Percentiles rank a stretch among this genome's conserved stretches.
phyloP scores from a whole-genome alignment of 495 filamentous ascomycete genomes.

The Penicillium cosmopolitanum region DNA sequence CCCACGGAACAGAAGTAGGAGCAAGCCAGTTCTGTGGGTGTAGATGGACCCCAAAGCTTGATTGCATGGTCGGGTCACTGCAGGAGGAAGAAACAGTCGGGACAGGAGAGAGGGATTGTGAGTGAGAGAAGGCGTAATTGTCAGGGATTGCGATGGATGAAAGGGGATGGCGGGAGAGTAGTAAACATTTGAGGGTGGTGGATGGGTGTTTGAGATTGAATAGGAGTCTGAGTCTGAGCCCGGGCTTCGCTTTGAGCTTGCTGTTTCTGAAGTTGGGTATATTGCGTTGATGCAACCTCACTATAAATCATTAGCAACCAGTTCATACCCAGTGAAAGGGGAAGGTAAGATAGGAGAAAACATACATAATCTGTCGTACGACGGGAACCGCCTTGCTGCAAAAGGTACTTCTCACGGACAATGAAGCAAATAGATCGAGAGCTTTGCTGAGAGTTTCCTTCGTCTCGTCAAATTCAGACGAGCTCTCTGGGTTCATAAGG shows the following conservation, averaged over 20 bases:
- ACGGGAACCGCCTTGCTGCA: conserved; percentile 48
- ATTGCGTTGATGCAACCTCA: conserved; percentile 30
- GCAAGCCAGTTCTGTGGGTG: conserved; percentile 44
- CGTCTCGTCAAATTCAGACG: conserved; percentile 37
- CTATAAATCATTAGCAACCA: conserved; percentile 11
- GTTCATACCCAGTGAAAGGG: neutral
- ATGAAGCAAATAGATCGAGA: conserved; percentile 42
- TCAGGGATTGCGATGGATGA: conserved; percentile 23
- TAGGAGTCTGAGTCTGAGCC: neutral
- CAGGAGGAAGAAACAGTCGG: conserved; percentile 29
- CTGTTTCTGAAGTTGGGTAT: conserved; percentile 22
- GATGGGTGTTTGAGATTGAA: neutral
- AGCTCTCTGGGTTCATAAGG: conserved; percentile 37
- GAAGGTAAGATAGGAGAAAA: neutral
- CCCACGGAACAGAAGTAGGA: conserved; percentile 41
- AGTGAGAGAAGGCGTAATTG: conserved; percentile 22
- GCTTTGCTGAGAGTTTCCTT: conserved; percentile 36
- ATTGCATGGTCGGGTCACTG: conserved; percentile 29
- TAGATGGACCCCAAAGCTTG: conserved; percentile 31
- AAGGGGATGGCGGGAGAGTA: conserved; percentile 11
- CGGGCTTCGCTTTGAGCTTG: conserved; percentile 11
- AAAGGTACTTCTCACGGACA: conserved; percentile 44
- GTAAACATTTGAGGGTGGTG: conserved; percentile 20
- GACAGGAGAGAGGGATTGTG: conserved; percentile 28
- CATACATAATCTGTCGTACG: conserved; percentile 44